A percentile compares a stretch with the other conserved stretches of the same genome.
Evolutionary conservation across 2,329 filamentous ascomycete species (phyloP).

Genomic region (Ophiocordyceps camponoti-saundersi): DNA sequence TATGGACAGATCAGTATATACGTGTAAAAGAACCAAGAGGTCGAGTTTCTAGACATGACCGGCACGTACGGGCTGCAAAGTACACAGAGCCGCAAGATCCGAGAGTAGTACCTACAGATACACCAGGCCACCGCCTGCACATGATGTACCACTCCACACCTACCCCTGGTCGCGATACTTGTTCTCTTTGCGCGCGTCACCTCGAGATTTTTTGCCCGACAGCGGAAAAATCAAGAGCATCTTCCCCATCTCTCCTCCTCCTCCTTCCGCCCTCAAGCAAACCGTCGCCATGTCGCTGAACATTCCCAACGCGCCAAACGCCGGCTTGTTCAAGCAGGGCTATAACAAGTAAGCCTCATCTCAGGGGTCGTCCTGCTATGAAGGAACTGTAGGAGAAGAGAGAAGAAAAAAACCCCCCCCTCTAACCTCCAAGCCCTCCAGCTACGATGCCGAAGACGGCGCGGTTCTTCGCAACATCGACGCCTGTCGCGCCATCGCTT

Average conservation of each 20-base stretch:
- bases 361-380: neutral
- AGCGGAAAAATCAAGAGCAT: neutral
- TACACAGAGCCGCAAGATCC: too few relatives aligned
- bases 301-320: constrained; percentile 86
- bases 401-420: neutral
- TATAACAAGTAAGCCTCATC: constrained; percentile 67
- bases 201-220: neutral
- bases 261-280: neutral
- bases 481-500: constrained; percentile 87
- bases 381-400: neutral
- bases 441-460: constrained; percentile 98
- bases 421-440: constrained; percentile 18
- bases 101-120: too few relatives aligned
- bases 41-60: too few relatives aligned
- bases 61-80: too few relatives aligned
- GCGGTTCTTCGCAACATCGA: constrained; percentile 97
- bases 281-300: constrained; percentile 66
- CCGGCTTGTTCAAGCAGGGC: constrained; percentile 85
- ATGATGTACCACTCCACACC: too few relatives aligned
- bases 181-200: too few relatives aligned
- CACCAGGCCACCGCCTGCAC: too few relatives aligned
- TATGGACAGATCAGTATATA: too few relatives aligned
- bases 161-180: too few relatives aligned
- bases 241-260: neutral
- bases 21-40: constrained; percentile 2